Percentiles rank a stretch among this genome's conserved stretches.
Evolutionary conservation across 2,329 filamentous ascomycete species (phyloP).

Genomic region (Fusarium agapanthi): DNA sequence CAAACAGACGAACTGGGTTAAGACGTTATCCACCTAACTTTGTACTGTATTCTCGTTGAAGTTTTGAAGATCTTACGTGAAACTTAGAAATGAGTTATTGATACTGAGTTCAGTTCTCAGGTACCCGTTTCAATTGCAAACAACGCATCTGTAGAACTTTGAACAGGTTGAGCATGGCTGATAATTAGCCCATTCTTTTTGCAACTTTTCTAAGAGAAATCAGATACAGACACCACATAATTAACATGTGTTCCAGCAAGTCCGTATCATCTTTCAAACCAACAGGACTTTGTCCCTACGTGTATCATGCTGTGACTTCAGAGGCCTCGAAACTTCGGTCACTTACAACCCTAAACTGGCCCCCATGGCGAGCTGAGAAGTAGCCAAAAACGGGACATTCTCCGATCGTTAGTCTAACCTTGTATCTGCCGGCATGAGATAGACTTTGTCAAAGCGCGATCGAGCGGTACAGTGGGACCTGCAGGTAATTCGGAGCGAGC

Average conservation of each 20-base stretch:
- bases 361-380: background rate
- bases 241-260: background rate
- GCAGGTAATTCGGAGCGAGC: background rate
- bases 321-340: background rate
- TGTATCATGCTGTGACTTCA: too few relatives aligned
- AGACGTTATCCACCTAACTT: too few relatives aligned
- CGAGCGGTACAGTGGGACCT: too few relatives aligned
- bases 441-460: background rate
- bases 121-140: too few relatives aligned
- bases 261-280: too few relatives aligned
- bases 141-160: too few relatives aligned
- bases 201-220: accelerated
- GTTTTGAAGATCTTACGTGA: accelerated
- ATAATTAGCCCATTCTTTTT: background rate
- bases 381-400: background rate
- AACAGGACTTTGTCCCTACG: accelerated
- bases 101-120: too few relatives aligned
- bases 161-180: background rate
- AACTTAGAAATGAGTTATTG: background rate
- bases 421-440: background rate
- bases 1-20: too few relatives aligned
- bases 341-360: accelerated
- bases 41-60: background rate
- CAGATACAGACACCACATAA: accelerated
- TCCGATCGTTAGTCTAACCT: background rate